Evolutionary conservation across 2,329 filamentous ascomycete genomes (phyloP).

Genomic region (Trichoderma afroharzianum): DNA sequence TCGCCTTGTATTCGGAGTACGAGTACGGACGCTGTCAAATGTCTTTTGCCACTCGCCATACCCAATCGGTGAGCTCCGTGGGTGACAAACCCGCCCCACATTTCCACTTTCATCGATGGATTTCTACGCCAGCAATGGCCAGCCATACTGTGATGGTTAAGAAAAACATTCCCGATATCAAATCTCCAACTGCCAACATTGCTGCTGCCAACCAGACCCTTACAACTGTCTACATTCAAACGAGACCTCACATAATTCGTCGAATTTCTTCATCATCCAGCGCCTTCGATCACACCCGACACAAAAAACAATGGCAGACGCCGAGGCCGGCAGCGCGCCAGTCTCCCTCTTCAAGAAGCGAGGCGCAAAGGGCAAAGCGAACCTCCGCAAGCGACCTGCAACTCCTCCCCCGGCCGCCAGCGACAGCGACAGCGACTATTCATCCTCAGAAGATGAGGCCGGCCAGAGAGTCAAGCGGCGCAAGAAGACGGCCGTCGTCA

Average conservation of each 20-base stretch:
- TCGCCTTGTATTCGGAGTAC: too few relatives aligned
- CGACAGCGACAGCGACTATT: slow-evolving; percentile 60
- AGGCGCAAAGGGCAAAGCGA: slow-evolving; percentile 69
- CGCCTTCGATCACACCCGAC: not conserved
- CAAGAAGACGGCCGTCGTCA: slow-evolving; percentile 64
- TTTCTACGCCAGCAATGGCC: not conserved
- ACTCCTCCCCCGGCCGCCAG: slow-evolving; percentile 68
- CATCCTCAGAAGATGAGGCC: slow-evolving; percentile 71
- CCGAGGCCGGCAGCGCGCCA: slow-evolving; percentile 33
- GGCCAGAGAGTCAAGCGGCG: slow-evolving; percentile 77
- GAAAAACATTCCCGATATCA: not conserved
- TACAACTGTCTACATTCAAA: not conserved
- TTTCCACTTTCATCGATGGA: not conserved
- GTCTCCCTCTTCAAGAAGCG: slow-evolving; percentile 83
- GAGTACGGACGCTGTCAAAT: too few relatives aligned
- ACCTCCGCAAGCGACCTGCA: slow-evolving; percentile 74
- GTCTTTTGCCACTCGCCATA: not conserved
- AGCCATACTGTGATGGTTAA: not conserved
- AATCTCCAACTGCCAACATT: not conserved
- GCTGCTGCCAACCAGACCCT: not conserved
- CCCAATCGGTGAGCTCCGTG: not conserved
- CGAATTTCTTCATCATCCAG: not conserved
- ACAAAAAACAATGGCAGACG: not conserved
- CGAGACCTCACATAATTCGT: not conserved
- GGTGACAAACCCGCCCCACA: not conserved